Evolutionary conservation across 495 filamentous ascomycete genomes (phyloP).

Genomic region (Tuber borchii): DNA sequence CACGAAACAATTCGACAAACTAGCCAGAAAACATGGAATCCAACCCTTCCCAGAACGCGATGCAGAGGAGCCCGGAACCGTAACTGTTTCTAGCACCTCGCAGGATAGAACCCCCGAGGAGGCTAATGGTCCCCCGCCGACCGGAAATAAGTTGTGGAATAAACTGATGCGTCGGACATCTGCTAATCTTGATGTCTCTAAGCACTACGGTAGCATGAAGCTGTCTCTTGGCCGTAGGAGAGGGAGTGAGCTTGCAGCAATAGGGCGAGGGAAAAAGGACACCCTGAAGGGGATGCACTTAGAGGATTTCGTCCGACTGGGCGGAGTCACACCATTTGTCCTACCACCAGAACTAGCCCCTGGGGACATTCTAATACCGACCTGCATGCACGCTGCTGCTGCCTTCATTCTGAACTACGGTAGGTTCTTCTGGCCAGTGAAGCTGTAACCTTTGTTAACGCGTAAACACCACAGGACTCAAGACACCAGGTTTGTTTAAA

Average conservation of each 20-base stretch:
- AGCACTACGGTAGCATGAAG: constrained; percentile 35
- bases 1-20: constrained; percentile 37
- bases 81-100: constrained; percentile 39
- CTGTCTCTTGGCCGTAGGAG: constrained; percentile 31
- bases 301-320: constrained; percentile 61
- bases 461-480: constrained; percentile 40
- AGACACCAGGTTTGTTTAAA: constrained; percentile 58
- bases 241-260: constrained; percentile 48
- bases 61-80: constrained; percentile 23
- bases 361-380: constrained; percentile 59
- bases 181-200: constrained; percentile 38
- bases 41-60: constrained; percentile 37
- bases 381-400: constrained; percentile 66
- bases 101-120: constrained; percentile 17
- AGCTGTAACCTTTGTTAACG: constrained; percentile 13
- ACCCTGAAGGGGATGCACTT: constrained; percentile 57
- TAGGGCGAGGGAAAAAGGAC: constrained; percentile 49
- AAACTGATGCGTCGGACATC: constrained; percentile 36
- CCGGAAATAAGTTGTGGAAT: constrained; percentile 40
- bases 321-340: constrained; percentile 61
- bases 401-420: constrained; percentile 61
- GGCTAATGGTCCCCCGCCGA: constrained; percentile 27
- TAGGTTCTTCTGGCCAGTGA: constrained; percentile 43
- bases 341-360: constrained; percentile 63
- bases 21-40: constrained; percentile 41